Percentiles rank a stretch among this genome's conserved stretches.
Evolutionary conservation across 305 asterid genomes (phyloP).

Genomic region (Solanum hybrid): DNA sequence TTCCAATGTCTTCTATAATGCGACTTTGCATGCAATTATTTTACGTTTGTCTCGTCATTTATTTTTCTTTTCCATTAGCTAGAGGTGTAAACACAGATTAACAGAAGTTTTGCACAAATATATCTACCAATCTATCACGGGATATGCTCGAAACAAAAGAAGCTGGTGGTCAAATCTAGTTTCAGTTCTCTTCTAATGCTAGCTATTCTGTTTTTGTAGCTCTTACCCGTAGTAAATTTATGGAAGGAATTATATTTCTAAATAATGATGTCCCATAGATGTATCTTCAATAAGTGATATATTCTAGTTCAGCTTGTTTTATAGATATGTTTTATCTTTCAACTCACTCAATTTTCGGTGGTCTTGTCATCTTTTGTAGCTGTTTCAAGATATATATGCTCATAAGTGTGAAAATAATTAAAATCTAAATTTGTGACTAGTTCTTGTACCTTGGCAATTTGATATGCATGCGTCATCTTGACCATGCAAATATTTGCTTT

Average conservation of each 20-base stretch:
- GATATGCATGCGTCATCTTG: not conserved
- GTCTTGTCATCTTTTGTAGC: not conserved
- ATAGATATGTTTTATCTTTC: not conserved
- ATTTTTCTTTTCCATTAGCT: not conserved
- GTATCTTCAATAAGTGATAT: not conserved
- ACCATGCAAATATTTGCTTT: not conserved
- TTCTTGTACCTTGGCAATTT: not conserved
- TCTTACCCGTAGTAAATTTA: not conserved
- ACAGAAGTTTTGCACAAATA: not conserved
- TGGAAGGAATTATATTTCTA: not conserved
- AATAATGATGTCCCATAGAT: not conserved
- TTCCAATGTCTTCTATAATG: not conserved
- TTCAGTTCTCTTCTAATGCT: not conserved
- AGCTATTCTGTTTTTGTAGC: not conserved
- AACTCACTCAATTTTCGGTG: not conserved
- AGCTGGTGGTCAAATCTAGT: not conserved
- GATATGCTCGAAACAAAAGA: not conserved
- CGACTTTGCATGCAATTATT: not conserved
- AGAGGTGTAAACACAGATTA: not conserved
- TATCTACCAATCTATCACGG: not conserved
- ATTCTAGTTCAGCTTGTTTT: not conserved
- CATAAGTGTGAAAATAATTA: not conserved
- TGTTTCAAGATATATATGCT: not conserved
- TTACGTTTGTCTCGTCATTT: not conserved
- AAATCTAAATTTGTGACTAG: not conserved